These are phyloP conservation scores for Ochromonas danica DNA, from an alignment of 108 stramenopile species.

Conservation along the genomic window DNA sequence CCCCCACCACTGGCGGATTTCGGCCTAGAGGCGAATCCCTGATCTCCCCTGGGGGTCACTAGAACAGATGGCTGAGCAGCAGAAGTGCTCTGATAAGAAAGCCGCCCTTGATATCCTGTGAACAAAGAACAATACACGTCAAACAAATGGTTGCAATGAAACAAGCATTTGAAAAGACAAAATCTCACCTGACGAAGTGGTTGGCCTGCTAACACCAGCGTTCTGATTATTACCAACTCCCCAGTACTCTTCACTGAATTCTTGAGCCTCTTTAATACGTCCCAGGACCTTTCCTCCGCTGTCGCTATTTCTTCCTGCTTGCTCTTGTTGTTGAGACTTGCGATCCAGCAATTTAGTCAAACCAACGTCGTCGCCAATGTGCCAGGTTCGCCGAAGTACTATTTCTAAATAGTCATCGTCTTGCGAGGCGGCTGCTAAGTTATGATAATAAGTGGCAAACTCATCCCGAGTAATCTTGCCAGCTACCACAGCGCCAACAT, in stretches of 20 bases:
- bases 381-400: constrained; percentile 4
- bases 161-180: too few relatives aligned
- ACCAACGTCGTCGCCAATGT: not conserved
- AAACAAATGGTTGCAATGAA: too few relatives aligned
- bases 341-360: not conserved
- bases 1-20: not conserved
- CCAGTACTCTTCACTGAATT: not conserved
- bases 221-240: not conserved
- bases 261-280: not conserved
- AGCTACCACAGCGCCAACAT: constrained; percentile 8
- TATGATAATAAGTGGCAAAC: constrained; percentile 23
- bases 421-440: not conserved
- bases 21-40: not conserved
- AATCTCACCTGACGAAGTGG: not conserved
- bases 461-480: constrained; percentile 31
- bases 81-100: not conserved
- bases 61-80: not conserved
- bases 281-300: too few relatives aligned
- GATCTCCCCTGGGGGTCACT: not conserved
- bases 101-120: not conserved
- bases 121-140: not conserved
- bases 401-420: constrained; percentile 10
- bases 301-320: not conserved
- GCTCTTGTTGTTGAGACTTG: not conserved
- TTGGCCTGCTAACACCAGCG: not conserved